Evolutionary conservation across 2,329 filamentous ascomycete species (phyloP), one percentile per base, ranked within the genome.

Genomic region (Neofusicoccum ribis): DNA sequence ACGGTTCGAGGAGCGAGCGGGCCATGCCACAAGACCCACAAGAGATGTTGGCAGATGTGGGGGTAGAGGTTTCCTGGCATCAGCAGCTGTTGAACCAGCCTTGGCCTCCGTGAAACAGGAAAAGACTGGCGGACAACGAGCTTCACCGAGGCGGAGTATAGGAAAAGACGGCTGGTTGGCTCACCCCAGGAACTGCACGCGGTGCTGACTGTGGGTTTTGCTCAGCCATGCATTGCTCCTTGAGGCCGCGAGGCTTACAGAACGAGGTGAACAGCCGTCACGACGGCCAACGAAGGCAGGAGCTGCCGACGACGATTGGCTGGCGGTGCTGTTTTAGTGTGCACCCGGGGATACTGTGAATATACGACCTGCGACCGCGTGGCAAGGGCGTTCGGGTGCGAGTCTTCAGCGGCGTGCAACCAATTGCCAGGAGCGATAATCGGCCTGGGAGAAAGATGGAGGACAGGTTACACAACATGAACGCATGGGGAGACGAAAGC

Each of bases 401-500:
- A 34, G 11, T 44, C 23, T 37, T 49, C 43, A 60, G 27, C 17
- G 12, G 23, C 5, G 41, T 17, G 54, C 39, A n/a, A 37, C 56
- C 56, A 60, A 60, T 47, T 60, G 56, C 43, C 27, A 43, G 11
- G 27, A 1, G 39, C 12, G 12, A n/a, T 8, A 44, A 7, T 6
- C n/a, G 15, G 12, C 56, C 36, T 12, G 43, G 37, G 12, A 31
- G 15, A 3, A 37, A 60, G 20, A 23, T 47, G 41, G 17, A 60
- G 43, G 43, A 23, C 14, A 59, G 41, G 56, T 49, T 60, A 60
- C 56, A 60, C 56, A 37, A 36, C 56, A 60, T 47, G 27, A 37
- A 60, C 31, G 56, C 56, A 60, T 37, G 31, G 56, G 31, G 41
- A 46, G 44, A 60, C 56, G 23, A 60, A 60, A 60, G 41, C 12